These are phyloP conservation scores for Coemansia guatemalensis DNA, from an alignment of 192 early-diverging fungal species.

Conservation along the genomic window DNA sequence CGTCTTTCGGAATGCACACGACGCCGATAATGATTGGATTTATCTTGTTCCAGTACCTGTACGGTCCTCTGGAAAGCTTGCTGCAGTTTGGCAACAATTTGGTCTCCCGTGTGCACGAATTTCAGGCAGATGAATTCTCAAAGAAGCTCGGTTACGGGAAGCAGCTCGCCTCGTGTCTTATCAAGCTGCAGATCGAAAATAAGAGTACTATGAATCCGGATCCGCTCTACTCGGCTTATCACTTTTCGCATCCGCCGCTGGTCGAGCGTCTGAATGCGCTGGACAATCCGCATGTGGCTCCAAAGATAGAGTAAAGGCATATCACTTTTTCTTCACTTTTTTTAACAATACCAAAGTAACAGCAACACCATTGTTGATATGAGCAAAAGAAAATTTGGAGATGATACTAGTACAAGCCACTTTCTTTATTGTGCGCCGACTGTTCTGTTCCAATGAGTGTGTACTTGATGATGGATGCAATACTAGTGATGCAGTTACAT, in stretches of 20 bases:
- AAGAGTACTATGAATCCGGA: conserved; percentile 85
- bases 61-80: conserved; percentile 75
- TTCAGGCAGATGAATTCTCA: conserved; percentile 89
- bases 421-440: too few species aligned
- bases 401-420: too few species aligned
- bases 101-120: conserved; percentile 85
- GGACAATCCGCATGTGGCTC: conserved; percentile 49
- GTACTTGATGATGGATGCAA: too few species aligned
- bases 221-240: conserved; percentile 83
- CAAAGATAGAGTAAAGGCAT: conserved; percentile 44
- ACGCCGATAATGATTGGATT: conserved; percentile 88
- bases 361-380: too few species aligned
- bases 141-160: conserved; percentile 78
- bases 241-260: conserved; percentile 90
- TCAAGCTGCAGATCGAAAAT: conserved; percentile 91
- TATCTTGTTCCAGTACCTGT: conserved; percentile 84
- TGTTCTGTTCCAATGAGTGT: too few species aligned
- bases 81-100: conserved; percentile 76
- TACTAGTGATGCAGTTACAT: too few species aligned
- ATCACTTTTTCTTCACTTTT: neutral
- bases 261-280: conserved; percentile 79
- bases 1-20: conserved; percentile 79
- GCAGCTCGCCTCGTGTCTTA: conserved; percentile 71
- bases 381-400: too few species aligned
- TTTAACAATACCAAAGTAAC: neutral